These are phyloP conservation scores for Ogataea hybrid DNA, from an alignment of 1,139 yeast species.

Conservation along the genomic window DNA sequence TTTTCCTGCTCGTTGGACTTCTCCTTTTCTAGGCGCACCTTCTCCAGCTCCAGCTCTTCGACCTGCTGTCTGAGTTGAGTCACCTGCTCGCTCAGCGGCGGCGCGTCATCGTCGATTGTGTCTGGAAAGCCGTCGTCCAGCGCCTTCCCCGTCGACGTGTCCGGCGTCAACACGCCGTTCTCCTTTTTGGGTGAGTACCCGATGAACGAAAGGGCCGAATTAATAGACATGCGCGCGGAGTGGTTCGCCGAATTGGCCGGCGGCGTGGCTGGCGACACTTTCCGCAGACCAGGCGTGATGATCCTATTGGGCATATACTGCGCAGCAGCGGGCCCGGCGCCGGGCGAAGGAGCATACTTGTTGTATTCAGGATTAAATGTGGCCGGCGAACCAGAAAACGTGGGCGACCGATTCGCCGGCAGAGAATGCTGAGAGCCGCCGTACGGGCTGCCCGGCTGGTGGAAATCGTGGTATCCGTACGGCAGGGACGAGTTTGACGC, in stretches of 20 bases:
- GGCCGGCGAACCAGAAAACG: slow-evolving; percentile 3
- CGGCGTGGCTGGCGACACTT: slow-evolving; percentile 9
- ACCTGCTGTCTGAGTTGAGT: neutral
- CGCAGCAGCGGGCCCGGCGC: slow-evolving; percentile 1
- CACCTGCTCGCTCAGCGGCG: neutral
- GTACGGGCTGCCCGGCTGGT: slow-evolving; percentile 3
- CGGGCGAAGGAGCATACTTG: neutral
- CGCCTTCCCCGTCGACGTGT: slow-evolving; percentile 2
- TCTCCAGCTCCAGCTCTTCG: neutral
- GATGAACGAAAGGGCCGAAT: slow-evolving; percentile 19
- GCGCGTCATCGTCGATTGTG: too few relatives aligned
- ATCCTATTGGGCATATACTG: slow-evolving; percentile 9
- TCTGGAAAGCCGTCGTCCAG: neutral
- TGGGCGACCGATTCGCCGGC: neutral
- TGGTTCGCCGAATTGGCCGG: slow-evolving; percentile 5
- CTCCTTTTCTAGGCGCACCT: neutral
- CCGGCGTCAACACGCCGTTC: slow-evolving; percentile 2
- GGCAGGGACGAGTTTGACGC: slow-evolving; percentile 6
- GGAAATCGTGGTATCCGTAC: slow-evolving; percentile 1
- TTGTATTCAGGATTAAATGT: neutral
- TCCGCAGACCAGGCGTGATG: slow-evolving; percentile 18
- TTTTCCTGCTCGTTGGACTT: neutral
- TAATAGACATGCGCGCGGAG: slow-evolving; percentile 17
- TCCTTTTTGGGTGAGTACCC: slow-evolving; percentile 17
- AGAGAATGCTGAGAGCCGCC: slow-evolving; percentile 1